phyloP scores from a whole-genome alignment of 768 basidiomycete genomes.

The Erythrobasidium yunnanense region DNA sequence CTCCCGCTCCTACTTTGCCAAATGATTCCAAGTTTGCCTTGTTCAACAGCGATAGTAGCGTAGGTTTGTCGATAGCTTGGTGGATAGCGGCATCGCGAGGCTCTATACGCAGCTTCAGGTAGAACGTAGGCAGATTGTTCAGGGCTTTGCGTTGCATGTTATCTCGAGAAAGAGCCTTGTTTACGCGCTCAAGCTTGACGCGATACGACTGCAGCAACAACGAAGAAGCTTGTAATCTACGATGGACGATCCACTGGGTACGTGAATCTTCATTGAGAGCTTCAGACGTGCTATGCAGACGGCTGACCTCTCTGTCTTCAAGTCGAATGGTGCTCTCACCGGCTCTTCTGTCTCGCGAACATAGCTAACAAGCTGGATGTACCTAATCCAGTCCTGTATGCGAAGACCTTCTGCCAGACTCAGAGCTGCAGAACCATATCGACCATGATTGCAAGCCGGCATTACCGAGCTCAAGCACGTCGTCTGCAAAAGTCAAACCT shows the following conservation, averaged over 20 bases:
- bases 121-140: neutral
- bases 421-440: neutral
- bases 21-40: constrained; percentile 2
- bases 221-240: too few relatives aligned
- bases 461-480: too few relatives aligned
- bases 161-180: too few relatives aligned
- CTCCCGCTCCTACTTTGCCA: constrained; percentile 13
- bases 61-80: constrained; percentile 1
- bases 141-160: constrained; percentile 1
- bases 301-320: neutral
- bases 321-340: neutral
- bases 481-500: neutral
- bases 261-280: too few relatives aligned
- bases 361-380: neutral
- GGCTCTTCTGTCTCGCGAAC: neutral
- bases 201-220: too few relatives aligned
- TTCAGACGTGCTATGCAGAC: neutral
- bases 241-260: too few relatives aligned
- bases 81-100: neutral
- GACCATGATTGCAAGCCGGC: neutral
- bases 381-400: neutral
- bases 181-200: too few relatives aligned
- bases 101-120: constrained; percentile 2
- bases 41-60: constrained; percentile 8
- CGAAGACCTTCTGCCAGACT: constrained; percentile 8